Base-by-base conservation (phyloP, 495 filamentous ascomycete genomes). In the Aspergillus cavernicola region DNA sequence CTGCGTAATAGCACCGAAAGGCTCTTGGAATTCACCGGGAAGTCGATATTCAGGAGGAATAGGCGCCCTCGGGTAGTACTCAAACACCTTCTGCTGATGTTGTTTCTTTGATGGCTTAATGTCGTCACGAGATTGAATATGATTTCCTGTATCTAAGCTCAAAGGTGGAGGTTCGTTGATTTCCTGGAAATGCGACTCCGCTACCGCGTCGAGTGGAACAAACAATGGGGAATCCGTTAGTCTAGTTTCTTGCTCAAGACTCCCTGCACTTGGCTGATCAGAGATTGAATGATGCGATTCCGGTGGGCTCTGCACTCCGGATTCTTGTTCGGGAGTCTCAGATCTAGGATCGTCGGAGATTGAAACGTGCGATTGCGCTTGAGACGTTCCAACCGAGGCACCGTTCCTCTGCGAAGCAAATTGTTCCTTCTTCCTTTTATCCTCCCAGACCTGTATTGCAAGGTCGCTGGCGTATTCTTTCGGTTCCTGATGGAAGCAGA, bases 391-490 rank as follows among this genome's bases (percentile, higher is more conserved):
- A 28, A 16, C 31, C 24, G 32, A 35, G 16, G 24, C 28, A 32
- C 23, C 19, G 44, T 24, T 45, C 13, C 28, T 28, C 19, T 36
- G 20, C 13, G 24, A 16, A 13, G 33, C 31, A 31, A 36, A 7
- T 29, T 39, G 13, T 16, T 24, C 16, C 54, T 40, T 28, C 39
- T 58, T 32, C 38, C 66, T 64, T 26, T 56, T 59, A 13, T 56
- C 54, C 43, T 74, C 56, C 73, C 73, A 74, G 33, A 50, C 56
- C 16, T 62, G 42, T 24, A 70, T 52, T 19, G 71, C 71, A 33
- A 53, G 46, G 23, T 62, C 64, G 56, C 57, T 70, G 20, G 67
- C 71, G 68, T 70, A 62, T 40, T 60, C 60, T 55, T 71, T 75
- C 13, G 70, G 70, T 67, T 75, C 67, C 73, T 76, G 51, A 22